Evolutionary conservation across 805 yeast genomes (phyloP), one percentile per base, ranked within the genome.

Genomic region (Priceomyces medius): DNA sequence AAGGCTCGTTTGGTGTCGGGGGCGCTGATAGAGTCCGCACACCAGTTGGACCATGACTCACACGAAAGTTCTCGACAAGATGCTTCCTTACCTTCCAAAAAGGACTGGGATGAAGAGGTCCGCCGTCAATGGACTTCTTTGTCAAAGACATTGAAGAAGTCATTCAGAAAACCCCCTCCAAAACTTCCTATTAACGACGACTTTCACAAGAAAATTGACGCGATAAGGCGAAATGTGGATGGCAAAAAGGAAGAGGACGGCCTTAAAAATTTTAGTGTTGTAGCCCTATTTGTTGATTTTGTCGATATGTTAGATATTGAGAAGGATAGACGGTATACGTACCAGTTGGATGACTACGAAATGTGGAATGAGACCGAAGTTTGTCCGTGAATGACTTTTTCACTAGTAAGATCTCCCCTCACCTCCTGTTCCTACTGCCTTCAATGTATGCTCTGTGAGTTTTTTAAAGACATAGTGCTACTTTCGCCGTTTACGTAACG

Each of bases 141-240:
- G 38, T 79, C 89, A 3, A 72, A 82, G 44, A 60, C 64, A 3
- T 66, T 84, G 56, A 83, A 80, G 58, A 76, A 81, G 34, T 73
- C 82, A 19, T 88, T 84, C 62, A 76, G 85, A 41, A 82, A 80
- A 49, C 96, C 96, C 0, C 63, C 73, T 1, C 95, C 95, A 2
- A 83, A 83, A n/a, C 64, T 80, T 1, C 63, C 66, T 17, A 55
- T 88, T 55, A 76, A 77, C 8, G 69, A 68, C 6, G 81, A 79
- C 31, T 78, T 77, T 42, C 68, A 71, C 27, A 78, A 77, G 49
- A 58, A 71, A 42, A 62, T 88, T 33, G 95, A 88, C 60, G 77
- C 85, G 39, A 82, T 88, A 35, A 71, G 77, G 36, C 73, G 95
- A 50, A 91, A 95, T 9, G 95, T 88, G 13, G 95, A 88, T 61